Conservation (phyloP, 106 monocot species). For the Vanilla planifolia region DNA sequence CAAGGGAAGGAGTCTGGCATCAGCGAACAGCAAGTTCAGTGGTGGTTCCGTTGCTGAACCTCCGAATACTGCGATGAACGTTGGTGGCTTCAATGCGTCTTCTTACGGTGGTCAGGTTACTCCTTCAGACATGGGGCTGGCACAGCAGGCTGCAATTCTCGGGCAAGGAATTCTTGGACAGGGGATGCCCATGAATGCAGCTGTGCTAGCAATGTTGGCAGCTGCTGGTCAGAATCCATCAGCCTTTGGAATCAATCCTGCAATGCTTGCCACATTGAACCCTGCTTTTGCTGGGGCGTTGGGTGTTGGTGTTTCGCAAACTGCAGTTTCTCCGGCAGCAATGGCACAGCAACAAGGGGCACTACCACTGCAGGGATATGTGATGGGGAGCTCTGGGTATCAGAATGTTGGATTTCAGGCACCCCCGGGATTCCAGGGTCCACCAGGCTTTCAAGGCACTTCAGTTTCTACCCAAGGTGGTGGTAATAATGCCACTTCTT, state of each 20-base stretch:
- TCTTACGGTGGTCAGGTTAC: neutral
- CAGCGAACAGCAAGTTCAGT: neutral
- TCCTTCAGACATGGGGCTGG: conserved; percentile 7
- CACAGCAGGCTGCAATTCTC: conserved; percentile 15
- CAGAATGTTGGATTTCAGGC: conserved; percentile 42
- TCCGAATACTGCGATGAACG: neutral
- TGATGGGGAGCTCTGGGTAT: conserved; percentile 26
- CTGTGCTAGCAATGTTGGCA: conserved; percentile 60
- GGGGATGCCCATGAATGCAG: conserved; percentile 52
- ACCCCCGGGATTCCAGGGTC: conserved; percentile 39
- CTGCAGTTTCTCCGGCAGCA: neutral
- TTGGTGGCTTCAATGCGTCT: conserved; percentile 1
- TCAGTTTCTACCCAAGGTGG: conserved; percentile 6
- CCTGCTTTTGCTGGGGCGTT: conserved; percentile 66
- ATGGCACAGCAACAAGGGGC: conserved; percentile 11
- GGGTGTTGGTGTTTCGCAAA: conserved; percentile 14
- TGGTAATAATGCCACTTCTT: too few relatives aligned
- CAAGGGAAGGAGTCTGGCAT: neutral
- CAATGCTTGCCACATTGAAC: conserved; percentile 62
- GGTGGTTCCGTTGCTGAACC: neutral
- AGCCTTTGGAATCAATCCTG: conserved; percentile 52
- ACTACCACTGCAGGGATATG: conserved; percentile 14
- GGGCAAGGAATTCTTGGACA: conserved; percentile 27
- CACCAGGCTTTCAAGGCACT: conserved; percentile 21
- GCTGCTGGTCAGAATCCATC: conserved; percentile 62